A percentile compares a stretch with the other conserved stretches of the same genome.
Evolutionary conservation across 371 early-diverging fungal species (phyloP).

Genomic region (Mucor mucedo): DNA sequence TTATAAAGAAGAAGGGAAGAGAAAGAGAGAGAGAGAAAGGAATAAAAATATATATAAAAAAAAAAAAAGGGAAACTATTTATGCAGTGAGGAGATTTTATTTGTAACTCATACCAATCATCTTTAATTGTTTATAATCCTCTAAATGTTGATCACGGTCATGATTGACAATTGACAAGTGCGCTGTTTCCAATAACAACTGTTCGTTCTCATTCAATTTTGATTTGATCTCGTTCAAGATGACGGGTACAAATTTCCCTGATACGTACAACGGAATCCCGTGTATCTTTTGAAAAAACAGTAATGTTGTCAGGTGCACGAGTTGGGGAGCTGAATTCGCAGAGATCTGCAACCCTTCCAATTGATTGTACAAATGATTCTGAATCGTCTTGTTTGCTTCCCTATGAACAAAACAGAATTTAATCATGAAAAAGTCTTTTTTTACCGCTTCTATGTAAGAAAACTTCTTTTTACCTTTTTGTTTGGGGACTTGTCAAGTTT

Average conservation of each 20-base stretch:
- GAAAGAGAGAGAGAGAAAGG: not conserved
- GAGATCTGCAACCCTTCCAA: conserved; percentile 9
- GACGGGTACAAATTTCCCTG: conserved; percentile 31
- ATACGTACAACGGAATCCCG: conserved; percentile 25
- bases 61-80: not conserved
- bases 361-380: conserved; percentile 20
- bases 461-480: not conserved
- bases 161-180: conserved; percentile 22
- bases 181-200: not conserved
- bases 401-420: not conserved
- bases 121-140: conserved; percentile 11
- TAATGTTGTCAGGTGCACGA: conserved; percentile 22
- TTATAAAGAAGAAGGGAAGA: not conserved
- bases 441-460: not conserved
- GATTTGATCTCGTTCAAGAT: conserved; percentile 18
- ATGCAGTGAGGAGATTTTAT: not conserved
- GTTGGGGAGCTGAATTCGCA: conserved; percentile 15
- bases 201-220: not conserved
- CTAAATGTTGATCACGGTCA: conserved; percentile 1
- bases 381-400: conserved; percentile 5
- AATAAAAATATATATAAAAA: not conserved
- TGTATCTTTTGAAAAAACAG: conserved; percentile 19
- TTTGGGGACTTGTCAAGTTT: not conserved
- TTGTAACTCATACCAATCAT: conserved; percentile 10
- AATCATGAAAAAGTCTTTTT: not conserved